A percentile compares a stretch with the other conserved stretches of the same genome.
Evolutionary conservation across 768 basidiomycete genomes (phyloP).

Genomic region (Lactarius vividus): DNA sequence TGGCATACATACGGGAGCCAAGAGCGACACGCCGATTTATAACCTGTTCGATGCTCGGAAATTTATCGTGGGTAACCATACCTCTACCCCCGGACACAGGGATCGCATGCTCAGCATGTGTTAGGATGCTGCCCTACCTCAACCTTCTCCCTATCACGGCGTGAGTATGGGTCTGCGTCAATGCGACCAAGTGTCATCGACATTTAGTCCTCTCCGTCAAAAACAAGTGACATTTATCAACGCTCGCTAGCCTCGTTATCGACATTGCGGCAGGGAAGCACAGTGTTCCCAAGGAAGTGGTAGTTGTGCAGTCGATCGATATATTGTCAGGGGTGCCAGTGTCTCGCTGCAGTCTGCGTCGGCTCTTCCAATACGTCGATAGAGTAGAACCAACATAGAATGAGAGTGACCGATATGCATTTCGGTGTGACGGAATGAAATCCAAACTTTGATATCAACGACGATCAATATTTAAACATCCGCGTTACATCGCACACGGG

Average conservation of each 20-base stretch:
- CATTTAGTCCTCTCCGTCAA: too few relatives aligned
- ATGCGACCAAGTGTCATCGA: too few relatives aligned
- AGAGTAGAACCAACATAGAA: not conserved
- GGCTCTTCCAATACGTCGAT: not conserved
- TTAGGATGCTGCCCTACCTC: too few relatives aligned
- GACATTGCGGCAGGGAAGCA: not conserved
- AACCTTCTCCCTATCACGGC: too few relatives aligned
- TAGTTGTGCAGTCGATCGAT: not conserved
- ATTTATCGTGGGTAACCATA: conserved; percentile 1
- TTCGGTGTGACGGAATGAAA: not conserved
- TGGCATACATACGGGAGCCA: too few relatives aligned
- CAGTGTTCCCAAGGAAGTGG: not conserved
- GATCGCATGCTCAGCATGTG: too few relatives aligned
- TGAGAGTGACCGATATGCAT: not conserved
- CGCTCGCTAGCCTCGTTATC: not conserved
- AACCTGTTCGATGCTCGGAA: too few relatives aligned
- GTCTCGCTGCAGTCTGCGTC: not conserved
- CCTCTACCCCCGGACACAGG: too few relatives aligned
- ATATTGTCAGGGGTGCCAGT: not conserved
- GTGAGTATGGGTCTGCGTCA: too few relatives aligned
- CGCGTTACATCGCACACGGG: not conserved
- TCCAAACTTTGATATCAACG: not conserved
- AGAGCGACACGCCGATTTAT: too few relatives aligned
- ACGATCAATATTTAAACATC: not conserved
- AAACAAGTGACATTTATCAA: not conserved